phyloP scores from a whole-genome alignment of 2,329 filamentous ascomycete genomes.

The Cryoendolithus antarcticus region DNA sequence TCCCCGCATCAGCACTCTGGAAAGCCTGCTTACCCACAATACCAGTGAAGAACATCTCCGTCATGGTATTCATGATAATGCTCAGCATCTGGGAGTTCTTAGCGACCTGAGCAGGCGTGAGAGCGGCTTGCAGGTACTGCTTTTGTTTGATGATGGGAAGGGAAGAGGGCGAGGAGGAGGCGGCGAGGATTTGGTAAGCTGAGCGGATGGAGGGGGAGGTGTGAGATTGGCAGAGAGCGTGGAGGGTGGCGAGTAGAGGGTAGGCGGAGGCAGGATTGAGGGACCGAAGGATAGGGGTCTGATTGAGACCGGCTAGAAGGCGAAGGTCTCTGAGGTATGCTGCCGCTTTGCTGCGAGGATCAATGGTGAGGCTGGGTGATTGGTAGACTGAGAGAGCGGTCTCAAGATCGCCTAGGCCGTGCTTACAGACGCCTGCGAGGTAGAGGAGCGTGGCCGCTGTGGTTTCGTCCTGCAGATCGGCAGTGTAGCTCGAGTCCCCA shows the following conservation, averaged over 20 bases:
- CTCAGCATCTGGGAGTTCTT: conserved; percentile 70
- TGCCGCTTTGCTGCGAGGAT: conserved; percentile 7
- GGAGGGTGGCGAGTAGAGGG: conserved; percentile 52
- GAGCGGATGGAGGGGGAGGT: conserved; percentile 63
- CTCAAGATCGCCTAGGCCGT: conserved; percentile 63
- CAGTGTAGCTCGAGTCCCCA: conserved; percentile 31
- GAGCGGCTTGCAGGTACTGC: conserved; percentile 59
- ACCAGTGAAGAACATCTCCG: conserved; percentile 66
- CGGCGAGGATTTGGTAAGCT: conserved; percentile 64
- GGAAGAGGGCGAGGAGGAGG: conserved; percentile 48
- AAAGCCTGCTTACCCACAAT: conserved; percentile 55
- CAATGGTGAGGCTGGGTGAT: conserved; percentile 45
- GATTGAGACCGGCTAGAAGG: conserved; percentile 37
- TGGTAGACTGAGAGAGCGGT: conserved; percentile 56
- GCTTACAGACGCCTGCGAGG: conserved; percentile 62
- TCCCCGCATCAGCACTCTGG: conserved; percentile 36
- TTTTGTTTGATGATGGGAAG: conserved; percentile 63
- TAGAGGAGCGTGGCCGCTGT: conserved; percentile 43
- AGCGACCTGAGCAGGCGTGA: conserved; percentile 56
- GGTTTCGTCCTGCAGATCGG: conserved; percentile 12
- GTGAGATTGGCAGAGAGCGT: conserved; percentile 55
- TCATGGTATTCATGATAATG: conserved; percentile 77
- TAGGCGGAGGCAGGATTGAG: conserved; percentile 36
- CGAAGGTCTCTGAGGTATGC: conserved; percentile 27
- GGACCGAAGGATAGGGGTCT: conserved; percentile 34